These are phyloP conservation scores for Hansfordia pulvinata DNA, from an alignment of 2,329 filamentous ascomycete genomes.

Conservation along the genomic window DNA sequence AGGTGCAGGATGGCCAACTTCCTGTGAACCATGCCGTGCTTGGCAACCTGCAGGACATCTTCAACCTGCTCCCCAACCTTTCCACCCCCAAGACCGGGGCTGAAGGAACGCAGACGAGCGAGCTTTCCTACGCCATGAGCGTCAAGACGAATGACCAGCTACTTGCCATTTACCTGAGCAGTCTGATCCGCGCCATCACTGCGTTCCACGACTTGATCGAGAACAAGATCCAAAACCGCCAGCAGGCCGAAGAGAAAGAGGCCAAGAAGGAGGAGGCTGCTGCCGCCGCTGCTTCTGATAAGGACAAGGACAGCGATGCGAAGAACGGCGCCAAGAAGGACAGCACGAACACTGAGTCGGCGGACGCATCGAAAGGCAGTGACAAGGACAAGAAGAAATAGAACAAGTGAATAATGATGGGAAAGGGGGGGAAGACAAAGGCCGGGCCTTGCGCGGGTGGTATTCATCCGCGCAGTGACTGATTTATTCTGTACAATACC, in stretches of 20 bases:
- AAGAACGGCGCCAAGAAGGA: conserved; percentile 50
- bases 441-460: no score
- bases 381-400: conserved; percentile 36
- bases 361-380: conserved; percentile 18
- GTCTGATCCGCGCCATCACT: conserved; percentile 91
- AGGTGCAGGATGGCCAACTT: conserved; percentile 83
- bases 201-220: conserved; percentile 98
- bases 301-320: conserved; percentile 23
- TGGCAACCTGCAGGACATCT: conserved; percentile 96
- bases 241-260: conserved; percentile 93
- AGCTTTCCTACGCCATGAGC: conserved; percentile 92
- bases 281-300: conserved; percentile 37
- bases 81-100: conserved; percentile 61
- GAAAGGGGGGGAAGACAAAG: no score
- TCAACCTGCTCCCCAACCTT: conserved; percentile 94
- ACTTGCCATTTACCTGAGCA: conserved; percentile 96
- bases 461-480: no score
- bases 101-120: conserved; percentile 49
- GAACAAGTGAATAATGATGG: conserved; percentile 10
- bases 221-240: conserved; percentile 98
- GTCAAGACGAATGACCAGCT: conserved; percentile 99
- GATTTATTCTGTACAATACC: conserved; percentile 6
- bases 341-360: conserved; percentile 34
- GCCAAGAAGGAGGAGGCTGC: conserved; percentile 52
- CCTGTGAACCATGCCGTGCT: conserved; percentile 96